Evolutionary conservation across 345 rosid species (phyloP).

Genomic region (Orychophragmus violaceus): DNA sequence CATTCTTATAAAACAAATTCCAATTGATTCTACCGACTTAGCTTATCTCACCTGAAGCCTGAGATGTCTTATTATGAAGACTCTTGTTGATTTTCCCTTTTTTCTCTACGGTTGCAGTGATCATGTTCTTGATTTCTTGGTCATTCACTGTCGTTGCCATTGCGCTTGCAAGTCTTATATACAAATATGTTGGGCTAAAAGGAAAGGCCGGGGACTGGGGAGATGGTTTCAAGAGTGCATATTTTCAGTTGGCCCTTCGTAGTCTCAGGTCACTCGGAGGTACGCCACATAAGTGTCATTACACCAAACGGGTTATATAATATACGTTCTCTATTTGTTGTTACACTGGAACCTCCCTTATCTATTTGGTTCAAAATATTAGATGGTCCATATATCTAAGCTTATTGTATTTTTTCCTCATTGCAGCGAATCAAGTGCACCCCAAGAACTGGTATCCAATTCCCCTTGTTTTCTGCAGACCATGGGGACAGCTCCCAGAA

Average conservation of each 20-base stretch:
- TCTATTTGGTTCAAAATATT: neutral
- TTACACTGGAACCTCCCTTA: neutral
- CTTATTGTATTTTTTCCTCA: neutral
- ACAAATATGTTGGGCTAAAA: conserved; percentile 90
- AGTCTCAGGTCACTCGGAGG: conserved; percentile 99
- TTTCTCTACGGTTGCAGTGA: conserved; percentile 59
- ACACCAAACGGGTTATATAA: neutral
- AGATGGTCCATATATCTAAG: neutral
- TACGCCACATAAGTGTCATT: conserved; percentile 16
- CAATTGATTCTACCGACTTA: neutral
- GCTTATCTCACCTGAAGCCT: neutral
- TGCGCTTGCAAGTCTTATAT: conserved; percentile 96
- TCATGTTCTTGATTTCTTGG: conserved; percentile 99
- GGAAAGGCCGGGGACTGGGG: conserved; percentile 99
- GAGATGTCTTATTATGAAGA: conserved; percentile 6
- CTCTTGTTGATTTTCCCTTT: conserved; percentile 15
- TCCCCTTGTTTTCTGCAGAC: conserved; percentile 94
- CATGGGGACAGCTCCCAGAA: conserved; percentile 99
- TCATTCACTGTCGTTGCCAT: conserved; percentile 85
- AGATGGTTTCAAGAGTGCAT: conserved; percentile 99
- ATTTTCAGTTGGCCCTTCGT: conserved; percentile 97
- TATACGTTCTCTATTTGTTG: neutral
- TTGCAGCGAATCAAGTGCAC: conserved; percentile 96
- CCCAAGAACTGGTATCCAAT: conserved; percentile 99
- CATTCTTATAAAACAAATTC: neutral